Base-by-base conservation (phyloP, 2,329 filamentous ascomycete species). In the Fusarium sublunatum region DNA sequence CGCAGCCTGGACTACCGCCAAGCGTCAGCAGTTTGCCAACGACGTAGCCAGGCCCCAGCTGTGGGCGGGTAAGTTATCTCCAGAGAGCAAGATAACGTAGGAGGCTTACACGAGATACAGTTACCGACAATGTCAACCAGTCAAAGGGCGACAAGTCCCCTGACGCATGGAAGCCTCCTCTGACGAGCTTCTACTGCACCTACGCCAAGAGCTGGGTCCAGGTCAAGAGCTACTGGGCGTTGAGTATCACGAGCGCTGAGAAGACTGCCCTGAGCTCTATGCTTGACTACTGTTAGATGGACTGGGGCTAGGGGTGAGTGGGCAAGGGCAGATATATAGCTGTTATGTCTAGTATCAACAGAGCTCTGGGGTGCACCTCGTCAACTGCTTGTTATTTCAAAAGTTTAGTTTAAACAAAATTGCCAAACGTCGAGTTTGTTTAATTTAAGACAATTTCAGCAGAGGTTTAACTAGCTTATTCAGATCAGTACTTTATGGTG, bases 141-240 rank as follows among this genome's bases (percentile, higher is more conserved):
- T 65, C 79, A 31, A 95, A 94, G 81, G 79, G 91, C n/a, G 91
- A 93, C 74, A 78, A 82, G 65, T 87, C 87, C 49, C 91, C 91
- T 0, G 91, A 93, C 71, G 74, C 78, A 10, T 96, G 91, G 91
- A 89, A 92, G 79, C 92, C 91, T 11, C 83, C 88, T 0, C 77
- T 91, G 58, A 69, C 80, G 74, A 83, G 77, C 62, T 94, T 91
- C 77, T 85, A 91, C 75, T 95, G 92, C 83, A 89, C 85, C 26
- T 95, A 96, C 72, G 89, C 91, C 12, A 83, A 85, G 73, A 86
- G 88, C 72, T 96, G 89, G 88, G 83, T 94, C 36, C 83, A 86
- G 71, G 91, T 96, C 67, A 96, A 95, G 86, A 85, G 82, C 69
- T 85, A 87, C 69, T 95, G 90, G 74, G 74, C 73, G 1, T 76